Evolutionary conservation across 768 basidiomycete species (phyloP), one percentile per base, ranked within the genome.

Genomic region (Russula foetens): DNA sequence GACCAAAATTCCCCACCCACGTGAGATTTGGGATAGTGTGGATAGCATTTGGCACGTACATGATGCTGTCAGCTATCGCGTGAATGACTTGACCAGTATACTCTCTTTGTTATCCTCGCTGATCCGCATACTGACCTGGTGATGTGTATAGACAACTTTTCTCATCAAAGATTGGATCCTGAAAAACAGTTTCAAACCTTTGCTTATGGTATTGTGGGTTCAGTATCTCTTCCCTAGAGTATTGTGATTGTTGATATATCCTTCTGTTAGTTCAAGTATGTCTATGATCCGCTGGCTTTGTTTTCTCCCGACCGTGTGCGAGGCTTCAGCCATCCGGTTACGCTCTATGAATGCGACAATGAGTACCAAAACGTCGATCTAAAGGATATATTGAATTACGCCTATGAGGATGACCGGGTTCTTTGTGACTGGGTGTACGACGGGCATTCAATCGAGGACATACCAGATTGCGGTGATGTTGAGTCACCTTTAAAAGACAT

Each of bases 151-250:
- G 67, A 54, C 14, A 64, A 58, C 19, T 69, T 69, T 44, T 41
- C 31, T 15, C 65, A 69, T 21, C 68, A 62, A n/a, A 63, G 51
- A 48, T 38, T 63, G 5, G 58, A 68, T 39, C 17, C 47, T 2
- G 62, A 63, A 19, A 53, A 33, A 26, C 66, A 69, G 21, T 67
- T 69, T 46, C 33, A 63, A 38, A 50, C 21, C 14, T 69, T 69
- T 44, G 68, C 67, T 1, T 43, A 61, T 35, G 68, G 68, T 7
- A 54, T 66, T 2, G 68, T 69, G 6, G 24, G 58, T 59, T 14
- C 2, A 29, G 39, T 46, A 5, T 28, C 29, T 43, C 35, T 28
- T 21, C n/a, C 35, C 24, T 28, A 14, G 35, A 7, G 2, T 1
- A 6, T 24, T 24, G 15, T 17, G 15, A 8, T n/a, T 55, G 26